Conservation (phyloP, 2,329 filamentous ascomycete genomes). For the Purpureocillium takamizusanense region DNA sequence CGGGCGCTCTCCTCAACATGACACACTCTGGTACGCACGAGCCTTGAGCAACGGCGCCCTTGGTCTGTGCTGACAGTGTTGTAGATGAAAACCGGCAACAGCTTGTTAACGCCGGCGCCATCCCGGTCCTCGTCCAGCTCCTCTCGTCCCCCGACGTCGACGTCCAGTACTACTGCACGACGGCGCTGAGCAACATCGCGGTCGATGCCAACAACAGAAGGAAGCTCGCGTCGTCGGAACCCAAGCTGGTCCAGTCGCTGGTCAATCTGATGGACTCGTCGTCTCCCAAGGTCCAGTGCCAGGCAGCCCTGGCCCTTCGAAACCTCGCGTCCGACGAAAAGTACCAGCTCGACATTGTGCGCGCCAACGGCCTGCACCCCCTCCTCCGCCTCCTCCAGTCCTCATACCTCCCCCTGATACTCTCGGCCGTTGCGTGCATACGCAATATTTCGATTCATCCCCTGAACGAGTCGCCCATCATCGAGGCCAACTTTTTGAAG, state of each 20-base stretch:
- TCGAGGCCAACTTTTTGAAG: slow-evolving; percentile 91
- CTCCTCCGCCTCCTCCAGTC: slow-evolving; percentile 87
- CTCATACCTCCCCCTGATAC: slow-evolving; percentile 88
- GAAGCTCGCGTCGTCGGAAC: slow-evolving; percentile 82
- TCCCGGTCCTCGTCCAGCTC: slow-evolving; percentile 91
- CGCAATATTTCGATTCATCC: slow-evolving; percentile 98
- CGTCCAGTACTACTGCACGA: slow-evolving; percentile 99
- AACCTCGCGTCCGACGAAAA: slow-evolving; percentile 97
- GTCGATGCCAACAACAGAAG: slow-evolving; percentile 88
- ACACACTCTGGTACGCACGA: slow-evolving; percentile 80
- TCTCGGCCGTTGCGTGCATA: slow-evolving; percentile 95
- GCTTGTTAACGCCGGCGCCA: slow-evolving; percentile 94
- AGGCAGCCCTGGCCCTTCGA: slow-evolving; percentile 85
- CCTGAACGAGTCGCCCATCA: slow-evolving; percentile 95
- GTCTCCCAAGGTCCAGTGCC: slow-evolving; percentile 95
- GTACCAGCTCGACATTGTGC: slow-evolving; percentile 95
- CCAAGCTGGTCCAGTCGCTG: slow-evolving; percentile 83
- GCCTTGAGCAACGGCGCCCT: not conserved
- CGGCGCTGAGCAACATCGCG: slow-evolving; percentile 95
- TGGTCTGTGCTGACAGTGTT: not conserved
- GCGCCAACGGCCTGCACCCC: slow-evolving; percentile 74
- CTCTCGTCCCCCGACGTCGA: slow-evolving; percentile 90
- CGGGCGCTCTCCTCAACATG: slow-evolving; percentile 95
- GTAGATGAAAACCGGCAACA: slow-evolving; percentile 95
- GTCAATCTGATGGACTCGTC: slow-evolving; percentile 97